Evolutionary conservation across 164 flowering plant species (phyloP).

Genomic region (Piper longum): DNA sequence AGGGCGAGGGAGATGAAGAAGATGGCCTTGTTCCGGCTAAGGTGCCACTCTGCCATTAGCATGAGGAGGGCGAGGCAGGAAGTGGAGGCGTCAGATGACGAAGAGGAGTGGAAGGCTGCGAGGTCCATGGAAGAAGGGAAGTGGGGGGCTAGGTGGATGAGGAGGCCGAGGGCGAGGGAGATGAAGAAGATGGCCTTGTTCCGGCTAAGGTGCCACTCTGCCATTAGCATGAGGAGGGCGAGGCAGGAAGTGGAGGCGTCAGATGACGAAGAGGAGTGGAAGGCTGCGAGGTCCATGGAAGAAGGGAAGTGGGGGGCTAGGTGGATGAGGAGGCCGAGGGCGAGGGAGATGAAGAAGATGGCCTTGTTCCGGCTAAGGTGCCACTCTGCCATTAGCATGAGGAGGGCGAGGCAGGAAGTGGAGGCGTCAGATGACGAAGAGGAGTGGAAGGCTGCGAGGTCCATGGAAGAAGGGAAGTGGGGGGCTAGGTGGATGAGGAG

Average conservation of each 20-base stretch:
- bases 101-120: conserved; percentile 24
- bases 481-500: conserved; percentile 84
- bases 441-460: conserved; percentile 26
- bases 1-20: conserved; percentile 87
- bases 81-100: conserved; percentile 10
- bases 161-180: conserved; percentile 69
- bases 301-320: conserved; percentile 78
- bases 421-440: conserved; percentile 8
- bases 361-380: conserved; percentile 87
- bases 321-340: conserved; percentile 81
- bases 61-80: too few relatives aligned
- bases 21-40: conserved; percentile 84
- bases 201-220: conserved; percentile 88
- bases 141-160: conserved; percentile 82
- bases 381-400: conserved; percentile 86
- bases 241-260: too few relatives aligned
- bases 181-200: conserved; percentile 88
- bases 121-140: conserved; percentile 45
- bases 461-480: conserved; percentile 51
- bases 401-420: too few relatives aligned
- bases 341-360: conserved; percentile 80
- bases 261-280: conserved; percentile 23
- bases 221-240: conserved; percentile 90
- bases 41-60: conserved; percentile 89
- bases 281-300: conserved; percentile 22